phyloP scores from a whole-genome alignment of 108 stramenopile species.

The Schizochytrium sp. region DNA sequence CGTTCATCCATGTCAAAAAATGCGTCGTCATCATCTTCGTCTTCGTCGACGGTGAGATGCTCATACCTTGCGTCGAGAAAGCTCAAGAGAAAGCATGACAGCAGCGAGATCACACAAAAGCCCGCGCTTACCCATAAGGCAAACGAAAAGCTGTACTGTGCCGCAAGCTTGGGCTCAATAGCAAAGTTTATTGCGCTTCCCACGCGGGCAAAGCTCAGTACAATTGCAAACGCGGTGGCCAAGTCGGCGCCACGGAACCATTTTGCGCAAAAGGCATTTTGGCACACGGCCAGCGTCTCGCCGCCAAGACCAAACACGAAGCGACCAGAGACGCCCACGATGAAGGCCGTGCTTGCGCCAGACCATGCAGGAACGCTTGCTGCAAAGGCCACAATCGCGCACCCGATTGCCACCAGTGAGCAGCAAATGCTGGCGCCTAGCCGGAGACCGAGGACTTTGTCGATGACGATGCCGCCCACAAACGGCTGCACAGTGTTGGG shows the following conservation, averaged over 20 bases:
- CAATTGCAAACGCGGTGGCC: slow-evolving; percentile 28
- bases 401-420: background rate
- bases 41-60: background rate
- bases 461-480: slow-evolving; percentile 19
- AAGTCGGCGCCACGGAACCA: slow-evolving; percentile 34
- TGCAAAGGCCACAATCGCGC: background rate
- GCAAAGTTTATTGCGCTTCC: slow-evolving; percentile 26
- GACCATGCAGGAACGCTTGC: background rate
- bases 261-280: slow-evolving; percentile 24
- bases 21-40: background rate
- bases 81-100: background rate
- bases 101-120: background rate
- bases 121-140: background rate
- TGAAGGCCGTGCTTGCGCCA: background rate
- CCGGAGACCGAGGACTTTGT: background rate
- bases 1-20: background rate
- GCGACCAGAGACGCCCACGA: slow-evolving; percentile 16
- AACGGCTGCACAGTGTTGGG: slow-evolving; percentile 29
- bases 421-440: background rate
- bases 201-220: slow-evolving; percentile 18
- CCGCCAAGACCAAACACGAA: slow-evolving; percentile 39
- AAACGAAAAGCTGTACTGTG: background rate
- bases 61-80: background rate
- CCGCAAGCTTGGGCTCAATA: background rate
- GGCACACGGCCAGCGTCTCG: slow-evolving; percentile 22